phyloP scores from a whole-genome alignment of 2,329 filamentous ascomycete genomes.

The Colletotrichum trifolii region DNA sequence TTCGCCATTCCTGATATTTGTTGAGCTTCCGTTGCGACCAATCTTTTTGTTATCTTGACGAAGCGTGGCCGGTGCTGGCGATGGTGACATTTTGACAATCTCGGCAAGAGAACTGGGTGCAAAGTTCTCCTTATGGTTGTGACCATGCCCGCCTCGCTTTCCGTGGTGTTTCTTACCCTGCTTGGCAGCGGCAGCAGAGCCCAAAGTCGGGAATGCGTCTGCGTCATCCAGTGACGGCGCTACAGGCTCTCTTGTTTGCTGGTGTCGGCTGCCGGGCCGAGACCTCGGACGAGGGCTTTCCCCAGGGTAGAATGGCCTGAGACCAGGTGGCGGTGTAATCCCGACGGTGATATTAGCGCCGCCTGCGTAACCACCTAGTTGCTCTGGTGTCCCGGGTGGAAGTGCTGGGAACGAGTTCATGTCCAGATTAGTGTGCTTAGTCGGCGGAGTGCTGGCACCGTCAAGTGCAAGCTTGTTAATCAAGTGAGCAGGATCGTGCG shows the following conservation, averaged over 20 bases:
- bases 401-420: conserved; percentile 87
- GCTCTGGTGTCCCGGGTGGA: conserved; percentile 68
- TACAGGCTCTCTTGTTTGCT: conserved; percentile 68
- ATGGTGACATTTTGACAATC: conserved; percentile 94
- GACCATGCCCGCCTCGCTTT: conserved; percentile 86
- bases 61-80: conserved; percentile 73
- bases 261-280: conserved; percentile 85
- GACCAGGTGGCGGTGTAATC: conserved; percentile 75
- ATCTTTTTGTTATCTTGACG: conserved; percentile 70
- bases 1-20: conserved; percentile 74
- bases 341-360: conserved; percentile 65
- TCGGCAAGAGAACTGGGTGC: conserved; percentile 86
- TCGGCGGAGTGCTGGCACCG: conserved; percentile 73
- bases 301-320: conserved; percentile 71
- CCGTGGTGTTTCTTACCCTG: conserved; percentile 92
- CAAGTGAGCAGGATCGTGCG: conserved; percentile 90
- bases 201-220: conserved; percentile 92
- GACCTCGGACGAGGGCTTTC: conserved; percentile 79
- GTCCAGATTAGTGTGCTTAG: conserved; percentile 75
- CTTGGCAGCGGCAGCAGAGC: conserved; percentile 75
- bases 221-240: conserved; percentile 90
- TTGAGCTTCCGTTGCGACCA: conserved; percentile 72
- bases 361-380: conserved; percentile 63
- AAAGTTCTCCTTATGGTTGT: conserved; percentile 74
- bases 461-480: conserved; percentile 84